phyloP scores from a whole-genome alignment of 192 early-diverging fungal genomes.

The Coemansia sp. region DNA sequence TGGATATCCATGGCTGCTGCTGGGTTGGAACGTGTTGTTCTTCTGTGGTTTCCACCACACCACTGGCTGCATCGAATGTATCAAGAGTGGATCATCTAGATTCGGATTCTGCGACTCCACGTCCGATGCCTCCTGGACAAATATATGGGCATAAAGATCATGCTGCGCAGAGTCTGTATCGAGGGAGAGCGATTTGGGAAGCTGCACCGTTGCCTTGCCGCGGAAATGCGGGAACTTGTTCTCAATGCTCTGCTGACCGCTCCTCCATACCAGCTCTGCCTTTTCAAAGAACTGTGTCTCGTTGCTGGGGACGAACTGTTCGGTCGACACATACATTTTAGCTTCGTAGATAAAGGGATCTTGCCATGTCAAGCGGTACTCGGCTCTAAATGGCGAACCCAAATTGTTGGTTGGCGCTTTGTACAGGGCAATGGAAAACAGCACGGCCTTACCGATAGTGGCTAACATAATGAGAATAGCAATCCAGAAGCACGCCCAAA shows the following conservation, averaged over 20 bases:
- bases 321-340: slow-evolving; percentile 15
- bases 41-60: slow-evolving; percentile 4
- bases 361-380: neutral
- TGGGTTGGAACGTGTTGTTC: neutral
- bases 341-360: slow-evolving; percentile 15
- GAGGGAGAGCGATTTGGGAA: neutral
- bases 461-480: neutral
- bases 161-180: slow-evolving; percentile 1
- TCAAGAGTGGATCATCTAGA: slow-evolving; percentile 12
- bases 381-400: no score
- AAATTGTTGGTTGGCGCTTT: neutral
- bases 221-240: slow-evolving; percentile 13
- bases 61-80: neutral
- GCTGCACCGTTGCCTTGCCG: neutral
- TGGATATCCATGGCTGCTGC: neutral
- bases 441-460: neutral
- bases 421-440: neutral
- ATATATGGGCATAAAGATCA: slow-evolving; percentile 14
- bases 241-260: slow-evolving; percentile 10
- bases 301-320: neutral
- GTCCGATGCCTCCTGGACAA: slow-evolving; percentile 11
- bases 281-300: slow-evolving; percentile 11
- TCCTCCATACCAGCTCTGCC: slow-evolving; percentile 24
- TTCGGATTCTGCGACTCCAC: slow-evolving; percentile 6
- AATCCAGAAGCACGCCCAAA: neutral